Evolutionary conservation across 305 asterid species (phyloP).

Genomic region (Withania somnifera): DNA sequence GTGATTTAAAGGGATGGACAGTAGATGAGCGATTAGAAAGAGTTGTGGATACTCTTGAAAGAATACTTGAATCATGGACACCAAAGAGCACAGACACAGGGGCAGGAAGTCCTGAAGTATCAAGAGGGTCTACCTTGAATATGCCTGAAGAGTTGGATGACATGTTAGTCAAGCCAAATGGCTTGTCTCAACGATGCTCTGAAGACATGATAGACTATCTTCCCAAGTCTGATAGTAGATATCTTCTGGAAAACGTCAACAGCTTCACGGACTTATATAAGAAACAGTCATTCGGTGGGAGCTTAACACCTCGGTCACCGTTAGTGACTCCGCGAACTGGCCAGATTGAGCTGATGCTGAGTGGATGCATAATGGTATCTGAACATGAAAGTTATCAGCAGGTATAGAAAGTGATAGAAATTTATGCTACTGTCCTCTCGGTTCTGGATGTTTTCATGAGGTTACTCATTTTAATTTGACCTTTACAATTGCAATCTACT

Average conservation of each 20-base stretch:
- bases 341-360: slow-evolving; percentile 68
- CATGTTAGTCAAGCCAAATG: slow-evolving; percentile 35
- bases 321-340: slow-evolving; percentile 70
- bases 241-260: slow-evolving; percentile 31
- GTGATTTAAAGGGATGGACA: slow-evolving; percentile 91
- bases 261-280: slow-evolving; percentile 30
- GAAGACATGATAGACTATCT: slow-evolving; percentile 41
- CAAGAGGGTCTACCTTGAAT: slow-evolving; percentile 31
- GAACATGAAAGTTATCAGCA: slow-evolving; percentile 85
- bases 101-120: slow-evolving; percentile 50
- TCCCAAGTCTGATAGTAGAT: slow-evolving; percentile 38
- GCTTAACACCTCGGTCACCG: slow-evolving; percentile 92
- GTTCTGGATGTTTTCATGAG: background rate
- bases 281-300: slow-evolving; percentile 56
- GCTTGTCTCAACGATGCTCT: slow-evolving; percentile 33
- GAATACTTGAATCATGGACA: slow-evolving; percentile 78
- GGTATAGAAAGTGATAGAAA: slow-evolving; percentile 29
- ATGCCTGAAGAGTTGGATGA: slow-evolving; percentile 40
- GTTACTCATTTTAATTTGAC: background rate
- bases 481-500: background rate
- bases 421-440: background rate
- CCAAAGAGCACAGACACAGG: slow-evolving; percentile 45
- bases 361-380: slow-evolving; percentile 58
- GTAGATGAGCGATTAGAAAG: slow-evolving; percentile 85
- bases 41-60: slow-evolving; percentile 85